Evolutionary conservation across 83 land plant genomes (phyloP).

Genomic region (Picea mariana): DNA sequence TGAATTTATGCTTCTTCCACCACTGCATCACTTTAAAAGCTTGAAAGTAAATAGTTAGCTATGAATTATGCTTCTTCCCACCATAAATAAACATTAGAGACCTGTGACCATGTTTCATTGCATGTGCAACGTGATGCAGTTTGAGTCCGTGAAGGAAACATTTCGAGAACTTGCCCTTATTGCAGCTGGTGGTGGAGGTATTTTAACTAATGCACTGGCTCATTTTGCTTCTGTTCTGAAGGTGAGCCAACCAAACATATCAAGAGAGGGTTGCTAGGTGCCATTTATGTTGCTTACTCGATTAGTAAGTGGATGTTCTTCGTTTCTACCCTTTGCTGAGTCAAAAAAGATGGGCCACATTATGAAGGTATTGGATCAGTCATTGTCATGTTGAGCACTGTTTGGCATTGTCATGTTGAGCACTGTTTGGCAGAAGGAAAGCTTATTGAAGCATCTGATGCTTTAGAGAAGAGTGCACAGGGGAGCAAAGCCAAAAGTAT

Average conservation of each 20-base stretch:
- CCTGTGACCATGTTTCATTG: too few relatives aligned
- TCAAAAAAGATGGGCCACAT: slow-evolving; percentile 32
- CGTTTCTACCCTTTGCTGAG: too few relatives aligned
- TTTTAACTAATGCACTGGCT: slow-evolving; percentile 75
- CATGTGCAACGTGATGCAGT: slow-evolving; percentile 39
- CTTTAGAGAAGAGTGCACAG: slow-evolving; percentile 59
- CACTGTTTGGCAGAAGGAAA: slow-evolving; percentile 57
- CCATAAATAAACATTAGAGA: too few relatives aligned
- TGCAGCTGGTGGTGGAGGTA: slow-evolving; percentile 85
- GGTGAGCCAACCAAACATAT: slow-evolving; percentile 32
- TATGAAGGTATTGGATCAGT: slow-evolving; percentile 72
- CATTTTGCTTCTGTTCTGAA: slow-evolving; percentile 62
- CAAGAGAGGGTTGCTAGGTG: not conserved
- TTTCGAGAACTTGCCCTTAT: slow-evolving; percentile 77
- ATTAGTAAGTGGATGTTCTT: not conserved
- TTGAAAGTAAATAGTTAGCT: too few relatives aligned
- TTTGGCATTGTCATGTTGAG: slow-evolving; percentile 71
- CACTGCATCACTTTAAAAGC: too few relatives aligned
- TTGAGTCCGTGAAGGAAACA: slow-evolving; percentile 50
- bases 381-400: too few relatives aligned
- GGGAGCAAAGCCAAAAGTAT: slow-evolving; percentile 71
- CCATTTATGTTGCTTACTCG: not conserved
- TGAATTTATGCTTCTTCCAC: too few relatives aligned
- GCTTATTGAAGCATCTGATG: slow-evolving; percentile 74
- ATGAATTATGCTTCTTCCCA: too few relatives aligned